Evolutionary conservation across 1,284 basidiomycete genomes (phyloP).

Genomic region (Spongispora temasekensis): DNA sequence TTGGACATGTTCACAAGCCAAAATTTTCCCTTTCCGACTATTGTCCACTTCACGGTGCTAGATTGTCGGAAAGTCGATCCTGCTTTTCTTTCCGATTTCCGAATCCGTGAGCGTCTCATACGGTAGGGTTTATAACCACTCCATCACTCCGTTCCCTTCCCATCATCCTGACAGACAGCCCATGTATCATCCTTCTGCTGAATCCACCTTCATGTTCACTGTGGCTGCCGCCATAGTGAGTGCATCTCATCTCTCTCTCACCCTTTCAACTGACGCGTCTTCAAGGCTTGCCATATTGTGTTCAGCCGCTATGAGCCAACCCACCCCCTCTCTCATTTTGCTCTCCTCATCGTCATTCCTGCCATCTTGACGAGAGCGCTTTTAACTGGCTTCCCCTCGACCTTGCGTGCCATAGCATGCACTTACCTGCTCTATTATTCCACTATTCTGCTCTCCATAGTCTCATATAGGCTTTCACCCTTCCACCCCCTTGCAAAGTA

Average conservation of each 20-base stretch:
- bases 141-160: slow-evolving; percentile 20
- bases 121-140: slow-evolving; percentile 27
- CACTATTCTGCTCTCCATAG: slow-evolving; percentile 31
- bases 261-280: slow-evolving; percentile 14
- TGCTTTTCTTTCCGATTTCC: slow-evolving; percentile 31
- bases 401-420: slow-evolving; percentile 12
- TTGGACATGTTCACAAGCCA: slow-evolving; percentile 20
- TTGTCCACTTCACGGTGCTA: slow-evolving; percentile 30
- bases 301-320: slow-evolving; percentile 38
- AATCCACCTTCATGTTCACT: slow-evolving; percentile 24
- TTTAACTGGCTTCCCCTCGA: slow-evolving; percentile 13
- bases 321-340: slow-evolving; percentile 26
- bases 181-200: slow-evolving; percentile 23
- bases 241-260: neutral
- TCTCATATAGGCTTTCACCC: slow-evolving; percentile 39
- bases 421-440: slow-evolving; percentile 32
- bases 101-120: slow-evolving; percentile 33
- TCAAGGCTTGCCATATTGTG: slow-evolving; percentile 32
- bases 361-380: slow-evolving; percentile 19
- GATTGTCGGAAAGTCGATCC: slow-evolving; percentile 43
- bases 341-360: slow-evolving; percentile 26
- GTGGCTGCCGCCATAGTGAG: slow-evolving; percentile 28
- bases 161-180: slow-evolving; percentile 13
- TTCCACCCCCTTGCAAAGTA: slow-evolving; percentile 36
- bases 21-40: slow-evolving; percentile 24